A percentile compares a stretch with the other conserved stretches of the same genome.
These are phyloP conservation scores for Eudorina sp. DNA, from an alignment of 139 green algal genomes.

Conservation along the genomic window DNA sequence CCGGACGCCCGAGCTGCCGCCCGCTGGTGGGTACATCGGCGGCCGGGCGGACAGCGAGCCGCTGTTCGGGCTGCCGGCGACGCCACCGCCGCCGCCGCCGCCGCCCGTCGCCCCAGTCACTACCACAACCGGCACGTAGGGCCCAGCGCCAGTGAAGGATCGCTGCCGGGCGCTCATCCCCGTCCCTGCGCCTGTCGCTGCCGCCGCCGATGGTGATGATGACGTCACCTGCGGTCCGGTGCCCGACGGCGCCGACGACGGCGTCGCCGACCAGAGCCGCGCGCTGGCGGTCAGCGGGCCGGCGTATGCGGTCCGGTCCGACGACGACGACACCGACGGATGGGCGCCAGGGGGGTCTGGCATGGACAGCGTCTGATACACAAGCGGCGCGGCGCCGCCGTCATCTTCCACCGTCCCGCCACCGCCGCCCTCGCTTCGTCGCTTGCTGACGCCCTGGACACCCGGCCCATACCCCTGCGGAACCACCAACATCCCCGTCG, in stretches of 20 bases:
- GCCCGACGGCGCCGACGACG: not conserved
- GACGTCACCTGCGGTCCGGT: not conserved
- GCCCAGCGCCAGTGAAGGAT: slow-evolving; percentile 3
- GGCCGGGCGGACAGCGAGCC: not conserved
- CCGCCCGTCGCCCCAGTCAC: not conserved
- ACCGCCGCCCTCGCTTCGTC: not conserved
- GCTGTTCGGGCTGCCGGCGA: not conserved
- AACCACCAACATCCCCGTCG: no score
- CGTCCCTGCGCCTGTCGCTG: not conserved
- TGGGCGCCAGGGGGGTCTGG: not conserved
- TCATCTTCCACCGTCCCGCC: slow-evolving; percentile 1
- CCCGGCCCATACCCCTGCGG: no score
- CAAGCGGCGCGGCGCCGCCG: not conserved
- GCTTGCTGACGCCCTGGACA: not conserved
- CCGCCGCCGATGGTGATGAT: not conserved
- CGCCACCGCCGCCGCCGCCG: not conserved
- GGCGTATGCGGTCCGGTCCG: no score
- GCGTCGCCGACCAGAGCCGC: not conserved
- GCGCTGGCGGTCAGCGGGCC: not conserved
- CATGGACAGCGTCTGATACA: not conserved
- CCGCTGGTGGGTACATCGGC: slow-evolving; percentile 7
- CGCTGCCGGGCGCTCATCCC: not conserved
- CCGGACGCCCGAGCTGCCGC: not conserved
- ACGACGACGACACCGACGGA: not conserved
- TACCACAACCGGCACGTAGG: not conserved